Evolutionary conservation across 2,329 filamentous ascomycete species (phyloP), one percentile per base, ranked within the genome.

Genomic region (Akanthomyces uredinophilus): DNA sequence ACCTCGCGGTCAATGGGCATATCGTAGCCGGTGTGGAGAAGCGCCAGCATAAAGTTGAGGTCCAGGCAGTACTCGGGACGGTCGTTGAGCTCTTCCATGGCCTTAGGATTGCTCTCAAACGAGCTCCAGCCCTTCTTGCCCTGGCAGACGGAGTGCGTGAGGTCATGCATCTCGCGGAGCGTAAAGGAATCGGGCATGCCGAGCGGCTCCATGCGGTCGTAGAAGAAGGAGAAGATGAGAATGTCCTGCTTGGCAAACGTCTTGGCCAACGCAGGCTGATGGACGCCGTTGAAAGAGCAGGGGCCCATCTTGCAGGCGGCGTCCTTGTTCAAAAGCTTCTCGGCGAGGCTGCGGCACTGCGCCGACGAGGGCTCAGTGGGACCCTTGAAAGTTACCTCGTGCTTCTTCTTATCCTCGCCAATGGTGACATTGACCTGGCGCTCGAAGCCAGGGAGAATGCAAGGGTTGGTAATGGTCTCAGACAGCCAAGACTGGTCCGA

Each of bases 141-240:
- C 63, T 85, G 84, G 75, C 95, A 99, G 13, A 99, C 96, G 46
- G 88, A 89, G 66, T 87, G 82, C 0, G 95, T 87, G 20, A 98
- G 84, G 64, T 96, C 90, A 70, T 93, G 89, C 71, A 99, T 83
- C 79, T 99, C 95, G 55, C 88, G 85, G 39, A 99, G 80, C 1
- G 93, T 97, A 77, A 98, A 99, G 6, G 90, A 93, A 68, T 96
- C 92, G n/a, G 96, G 95, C 92, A 99, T 98, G 67, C 96, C 96
- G 13, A 99, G 86, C 5, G 92, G 91, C 74, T 91, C 85, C 27
- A 91, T 96, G 70, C 96, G 93, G 80, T 99, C 95, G 78, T 90
- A 97, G 79, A 99, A 99, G 83, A 96, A 99, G 35, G 91, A 96
- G 78, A 99, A 94, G 68, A 98, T 92, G 78, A 94, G 99, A 44